phyloP scores from a whole-genome alignment of 2,329 filamentous ascomycete genomes.

The Gremmenia infestans region DNA sequence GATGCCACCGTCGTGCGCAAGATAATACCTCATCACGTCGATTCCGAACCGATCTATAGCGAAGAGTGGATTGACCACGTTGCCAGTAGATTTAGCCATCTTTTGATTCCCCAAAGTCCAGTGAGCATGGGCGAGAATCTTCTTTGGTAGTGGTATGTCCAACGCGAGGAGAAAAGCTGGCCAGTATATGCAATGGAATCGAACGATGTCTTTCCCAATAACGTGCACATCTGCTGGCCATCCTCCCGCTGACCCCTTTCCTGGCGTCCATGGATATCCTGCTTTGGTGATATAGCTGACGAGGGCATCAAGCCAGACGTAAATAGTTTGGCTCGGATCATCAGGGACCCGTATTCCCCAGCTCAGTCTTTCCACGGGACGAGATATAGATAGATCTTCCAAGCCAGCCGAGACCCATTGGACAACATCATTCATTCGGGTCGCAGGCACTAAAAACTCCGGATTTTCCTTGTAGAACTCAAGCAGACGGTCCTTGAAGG shows the following conservation, averaged over 20 bases:
- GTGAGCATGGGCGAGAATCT: slow-evolving; percentile 83
- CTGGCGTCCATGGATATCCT: slow-evolving; percentile 76
- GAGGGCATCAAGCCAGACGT: slow-evolving; percentile 96
- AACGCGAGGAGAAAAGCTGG: slow-evolving; percentile 91
- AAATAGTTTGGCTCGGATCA: slow-evolving; percentile 83
- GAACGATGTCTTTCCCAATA: slow-evolving; percentile 92
- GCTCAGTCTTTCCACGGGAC: slow-evolving; percentile 68
- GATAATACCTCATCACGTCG: slow-evolving; percentile 85
- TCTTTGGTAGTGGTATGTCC: slow-evolving; percentile 70
- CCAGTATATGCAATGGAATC: slow-evolving; percentile 98
- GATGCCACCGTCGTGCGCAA: slow-evolving; percentile 75
- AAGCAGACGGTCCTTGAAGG: slow-evolving; percentile 72
- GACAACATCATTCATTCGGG: slow-evolving; percentile 74
- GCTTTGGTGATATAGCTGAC: slow-evolving; percentile 89
- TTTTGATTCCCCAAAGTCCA: slow-evolving; percentile 91
- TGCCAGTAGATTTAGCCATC: slow-evolving; percentile 95
- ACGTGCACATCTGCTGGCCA: slow-evolving; percentile 94
- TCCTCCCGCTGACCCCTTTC: slow-evolving; percentile 54
- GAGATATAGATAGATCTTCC: slow-evolving; percentile 82
- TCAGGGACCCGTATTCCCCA: slow-evolving; percentile 91
- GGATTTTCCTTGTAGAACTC: slow-evolving; percentile 76
- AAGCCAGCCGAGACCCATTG: slow-evolving; percentile 72
- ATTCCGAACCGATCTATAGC: slow-evolving; percentile 84
- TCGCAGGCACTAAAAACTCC: slow-evolving; percentile 66
- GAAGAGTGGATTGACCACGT: slow-evolving; percentile 91